Evolutionary conservation across 352 stramenopile species (phyloP), one percentile per base, ranked within the genome.

Genomic region (Phytophthora brassicae): DNA sequence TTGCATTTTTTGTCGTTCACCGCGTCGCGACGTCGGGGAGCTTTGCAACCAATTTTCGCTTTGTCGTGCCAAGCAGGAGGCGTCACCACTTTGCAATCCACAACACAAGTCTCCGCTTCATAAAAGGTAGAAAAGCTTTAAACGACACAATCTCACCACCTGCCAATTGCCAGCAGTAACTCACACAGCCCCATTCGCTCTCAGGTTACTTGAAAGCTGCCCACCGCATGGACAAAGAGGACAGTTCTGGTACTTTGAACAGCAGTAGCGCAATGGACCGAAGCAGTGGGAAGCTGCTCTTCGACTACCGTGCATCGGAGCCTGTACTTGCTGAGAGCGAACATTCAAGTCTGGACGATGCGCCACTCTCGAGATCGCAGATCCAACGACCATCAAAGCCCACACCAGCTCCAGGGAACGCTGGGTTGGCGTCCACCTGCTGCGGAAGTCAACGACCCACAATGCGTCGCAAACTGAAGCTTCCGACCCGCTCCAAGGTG

Each of bases 251-350:
- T 35, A 70, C 31, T 2, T 52, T 63, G 2, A 66, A 63, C 48
- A 64, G 51, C 56, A 66, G 49, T 14, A 55, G 33, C 53, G 29
- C 17, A 22, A 72, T 72, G 67, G 48, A 72, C 28, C 56, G 58
- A 43, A 62, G 26, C 46, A 65, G 57, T 29, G 54, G 54, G 28
- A 47, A 54, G 13, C 12, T 70, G n/a, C 22, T 64, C n/a, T 13
- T 67, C 5, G 51, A 64, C 47, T 76, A 73, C 47, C 68, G 68
- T 8, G 64, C 64, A 24, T 76, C 68, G 17, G 68, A 76, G 41
- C 68, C 68, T 2, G 60, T 60, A 4, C 47, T 65, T 17, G 64
- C 61, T 1, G 64, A 76, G 35, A 76, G 64, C 45, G 64, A 76
- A 19, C 54, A 59, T 55, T 73, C 68, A 46, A 69, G 56, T 66